Conservation (phyloP, 805 yeast genomes). For the Hanseniaspora taiwanica region DNA sequence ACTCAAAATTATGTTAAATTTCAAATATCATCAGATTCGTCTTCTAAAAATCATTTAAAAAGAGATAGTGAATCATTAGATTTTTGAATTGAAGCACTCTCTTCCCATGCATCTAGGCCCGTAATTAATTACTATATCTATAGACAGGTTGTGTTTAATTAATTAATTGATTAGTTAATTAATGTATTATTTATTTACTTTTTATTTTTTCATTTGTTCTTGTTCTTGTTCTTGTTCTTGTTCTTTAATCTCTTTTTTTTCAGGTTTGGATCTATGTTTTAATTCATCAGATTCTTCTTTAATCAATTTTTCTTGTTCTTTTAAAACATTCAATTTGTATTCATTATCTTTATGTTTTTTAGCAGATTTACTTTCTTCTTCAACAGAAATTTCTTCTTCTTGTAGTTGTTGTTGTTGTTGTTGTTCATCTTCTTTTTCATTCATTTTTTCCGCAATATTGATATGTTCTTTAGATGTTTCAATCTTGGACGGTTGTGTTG, state of each 20-base stretch:
- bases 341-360: slow-evolving; percentile 29
- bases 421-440: slow-evolving; percentile 4
- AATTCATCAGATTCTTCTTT: slow-evolving; percentile 78
- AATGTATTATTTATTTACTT: not conserved
- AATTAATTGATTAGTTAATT: no score
- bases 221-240: slow-evolving; percentile 7
- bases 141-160: no score
- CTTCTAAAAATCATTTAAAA: slow-evolving; percentile 22
- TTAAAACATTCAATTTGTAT: slow-evolving; percentile 57
- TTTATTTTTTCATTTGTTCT: not conserved
- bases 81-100: slow-evolving; percentile 5
- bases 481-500: no score
- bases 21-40: slow-evolving; percentile 30
- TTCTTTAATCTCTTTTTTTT: slow-evolving; percentile 10
- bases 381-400: slow-evolving; percentile 4
- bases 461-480: slow-evolving; percentile 1
- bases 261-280: slow-evolving; percentile 31
- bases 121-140: no score
- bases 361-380: slow-evolving; percentile 5
- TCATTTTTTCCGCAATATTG: not conserved
- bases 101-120: no score
- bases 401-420: slow-evolving; percentile 6
- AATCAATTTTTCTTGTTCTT: slow-evolving; percentile 73
- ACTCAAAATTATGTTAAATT: slow-evolving; percentile 45
- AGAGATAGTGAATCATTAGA: slow-evolving; percentile 27